Evolutionary conservation across 2,329 filamentous ascomycete species (phyloP).

Genomic region (Aspergillus sp.): DNA sequence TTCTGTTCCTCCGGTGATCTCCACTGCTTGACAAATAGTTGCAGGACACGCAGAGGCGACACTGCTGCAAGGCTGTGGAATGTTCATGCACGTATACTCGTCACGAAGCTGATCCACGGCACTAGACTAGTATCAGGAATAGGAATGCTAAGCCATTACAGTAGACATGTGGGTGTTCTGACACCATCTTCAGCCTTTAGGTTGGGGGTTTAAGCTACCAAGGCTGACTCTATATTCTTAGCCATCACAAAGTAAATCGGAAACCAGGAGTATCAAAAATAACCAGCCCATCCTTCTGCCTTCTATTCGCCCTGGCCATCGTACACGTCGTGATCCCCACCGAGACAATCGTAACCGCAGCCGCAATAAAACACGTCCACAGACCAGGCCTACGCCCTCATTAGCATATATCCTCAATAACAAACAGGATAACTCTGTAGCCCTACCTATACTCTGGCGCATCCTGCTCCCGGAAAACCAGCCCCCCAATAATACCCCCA

Average conservation of each 20-base stretch:
- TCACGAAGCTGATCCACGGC: too few species aligned
- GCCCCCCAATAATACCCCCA: slow-evolving; percentile 13
- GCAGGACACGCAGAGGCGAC: too few species aligned
- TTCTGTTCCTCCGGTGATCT: too few species aligned
- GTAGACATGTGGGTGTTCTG: too few species aligned
- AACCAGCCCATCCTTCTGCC: neutral
- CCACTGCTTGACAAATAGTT: too few species aligned
- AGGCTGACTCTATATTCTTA: too few species aligned
- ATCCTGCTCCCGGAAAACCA: slow-evolving; percentile 15
- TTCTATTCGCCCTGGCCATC: slow-evolving; percentile 5
- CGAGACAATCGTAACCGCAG: slow-evolving; percentile 7
- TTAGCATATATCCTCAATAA: neutral
- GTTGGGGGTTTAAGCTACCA: too few species aligned
- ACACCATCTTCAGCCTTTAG: too few species aligned
- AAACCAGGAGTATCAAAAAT: slow-evolving; percentile 10
- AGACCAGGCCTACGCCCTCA: slow-evolving; percentile 4
- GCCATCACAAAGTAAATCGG: slow-evolving; percentile 8
- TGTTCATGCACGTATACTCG: too few species aligned
- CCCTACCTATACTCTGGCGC: slow-evolving; percentile 12
- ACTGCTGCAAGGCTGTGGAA: too few species aligned
- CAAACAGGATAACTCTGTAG: neutral
- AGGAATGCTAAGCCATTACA: too few species aligned
- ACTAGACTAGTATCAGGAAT: too few species aligned
- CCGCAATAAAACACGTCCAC: slow-evolving; percentile 8
- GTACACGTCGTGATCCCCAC: slow-evolving; percentile 7